These are phyloP conservation scores for Aegilops sharonensis DNA, from an alignment of 176 grass and related monocot genomes.

Conservation along the genomic window DNA sequence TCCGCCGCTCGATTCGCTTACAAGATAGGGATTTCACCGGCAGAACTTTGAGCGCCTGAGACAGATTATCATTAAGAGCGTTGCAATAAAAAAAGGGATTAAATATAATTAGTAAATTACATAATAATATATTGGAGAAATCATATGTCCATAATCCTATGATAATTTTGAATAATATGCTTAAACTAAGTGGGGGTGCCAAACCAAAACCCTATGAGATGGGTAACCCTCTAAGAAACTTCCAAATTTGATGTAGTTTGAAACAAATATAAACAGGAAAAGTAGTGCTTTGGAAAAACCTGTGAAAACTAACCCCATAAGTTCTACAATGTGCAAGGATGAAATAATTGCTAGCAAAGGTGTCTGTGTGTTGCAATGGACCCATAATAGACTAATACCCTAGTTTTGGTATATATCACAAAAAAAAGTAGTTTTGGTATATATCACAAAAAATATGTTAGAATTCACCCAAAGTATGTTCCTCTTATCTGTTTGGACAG, in stretches of 20 bases:
- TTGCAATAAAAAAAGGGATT: background rate
- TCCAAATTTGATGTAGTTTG: background rate
- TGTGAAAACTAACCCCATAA: background rate
- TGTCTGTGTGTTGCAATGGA: too few relatives aligned
- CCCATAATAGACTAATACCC: too few relatives aligned
- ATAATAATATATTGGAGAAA: background rate
- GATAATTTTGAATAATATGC: background rate
- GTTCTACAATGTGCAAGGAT: background rate
- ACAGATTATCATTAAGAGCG: slow-evolving; percentile 11
- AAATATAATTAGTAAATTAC: background rate
- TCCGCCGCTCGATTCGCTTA: slow-evolving; percentile 74
- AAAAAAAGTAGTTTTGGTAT: too few relatives aligned
- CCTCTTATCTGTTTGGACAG: too few relatives aligned
- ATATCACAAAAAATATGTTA: too few relatives aligned
- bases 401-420: too few relatives aligned
- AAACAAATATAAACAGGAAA: background rate
- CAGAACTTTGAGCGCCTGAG: slow-evolving; percentile 64
- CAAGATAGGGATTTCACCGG: slow-evolving; percentile 72
- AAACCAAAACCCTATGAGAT: background rate
- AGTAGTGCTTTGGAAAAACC: background rate
- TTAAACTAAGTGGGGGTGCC: background rate
- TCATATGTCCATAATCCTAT: background rate
- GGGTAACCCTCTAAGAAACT: background rate
- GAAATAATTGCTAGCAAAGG: background rate
- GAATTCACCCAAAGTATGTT: too few relatives aligned